Evolutionary conservation across 2,329 filamentous ascomycete genomes (phyloP).

Genomic region (Fonsecaea pedrosoi): DNA sequence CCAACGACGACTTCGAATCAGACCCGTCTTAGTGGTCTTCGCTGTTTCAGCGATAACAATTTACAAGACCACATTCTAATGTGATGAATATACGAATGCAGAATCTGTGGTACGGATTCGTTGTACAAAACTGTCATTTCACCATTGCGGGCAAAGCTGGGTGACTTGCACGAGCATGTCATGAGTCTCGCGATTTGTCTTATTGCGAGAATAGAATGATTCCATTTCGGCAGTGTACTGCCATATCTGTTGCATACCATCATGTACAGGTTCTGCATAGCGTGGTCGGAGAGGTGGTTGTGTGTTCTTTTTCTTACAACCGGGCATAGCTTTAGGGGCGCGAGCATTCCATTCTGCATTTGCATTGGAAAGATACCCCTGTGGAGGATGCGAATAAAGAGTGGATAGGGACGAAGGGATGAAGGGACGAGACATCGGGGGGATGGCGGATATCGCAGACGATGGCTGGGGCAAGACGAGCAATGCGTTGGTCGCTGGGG

Average conservation of each 20-base stretch:
- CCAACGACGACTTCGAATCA: neutral
- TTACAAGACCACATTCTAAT: slow-evolving; percentile 25
- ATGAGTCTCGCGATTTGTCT: slow-evolving; percentile 8
- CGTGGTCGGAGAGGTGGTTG: slow-evolving; percentile 26
- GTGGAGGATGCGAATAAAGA: slow-evolving; percentile 30
- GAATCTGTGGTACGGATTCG: slow-evolving; percentile 21
- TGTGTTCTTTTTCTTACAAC: slow-evolving; percentile 16
- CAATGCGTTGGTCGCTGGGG: neutral
- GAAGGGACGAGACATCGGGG: neutral
- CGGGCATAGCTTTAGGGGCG: slow-evolving; percentile 26
- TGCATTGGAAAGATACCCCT: slow-evolving; percentile 41
- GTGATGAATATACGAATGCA: slow-evolving; percentile 28
- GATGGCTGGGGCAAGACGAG: neutral
- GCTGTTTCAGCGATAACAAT: slow-evolving; percentile 12
- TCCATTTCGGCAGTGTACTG: slow-evolving; percentile 16
- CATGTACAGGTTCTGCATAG: slow-evolving; percentile 35
- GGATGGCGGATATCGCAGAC: neutral
- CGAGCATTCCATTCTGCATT: slow-evolving; percentile 32
- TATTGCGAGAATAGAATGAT: slow-evolving; percentile 16
- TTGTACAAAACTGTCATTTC: slow-evolving; percentile 27
- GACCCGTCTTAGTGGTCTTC: neutral
- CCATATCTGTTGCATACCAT: slow-evolving; percentile 29
- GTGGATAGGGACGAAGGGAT: slow-evolving; percentile 1
- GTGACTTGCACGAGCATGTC: slow-evolving; percentile 17
- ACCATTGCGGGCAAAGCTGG: slow-evolving; percentile 8